phyloP scores from a whole-genome alignment of 2,329 filamentous ascomycete species.

The Apiospora saccharicola region DNA sequence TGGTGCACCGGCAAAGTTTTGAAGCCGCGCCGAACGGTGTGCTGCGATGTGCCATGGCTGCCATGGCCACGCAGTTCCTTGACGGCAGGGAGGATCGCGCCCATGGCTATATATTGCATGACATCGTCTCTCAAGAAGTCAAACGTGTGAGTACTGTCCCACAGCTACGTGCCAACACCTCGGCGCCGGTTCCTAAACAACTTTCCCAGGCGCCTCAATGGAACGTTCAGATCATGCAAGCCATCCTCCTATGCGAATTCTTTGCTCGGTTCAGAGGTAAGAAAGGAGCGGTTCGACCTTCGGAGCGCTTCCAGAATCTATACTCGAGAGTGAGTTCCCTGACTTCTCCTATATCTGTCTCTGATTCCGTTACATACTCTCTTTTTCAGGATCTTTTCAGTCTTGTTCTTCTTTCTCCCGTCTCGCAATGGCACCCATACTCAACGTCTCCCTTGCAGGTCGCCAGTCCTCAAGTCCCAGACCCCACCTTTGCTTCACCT shows the following conservation, averaged over 20 bases:
- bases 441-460: constrained; percentile 50
- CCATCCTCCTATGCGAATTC: constrained; percentile 62
- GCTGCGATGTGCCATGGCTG: constrained; percentile 63
- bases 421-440: constrained; percentile 41
- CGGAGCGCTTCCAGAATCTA: constrained; percentile 57
- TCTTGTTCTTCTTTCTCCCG: constrained; percentile 43
- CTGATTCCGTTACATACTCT: constrained; percentile 42
- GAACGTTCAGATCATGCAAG: constrained; percentile 59
- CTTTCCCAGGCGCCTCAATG: constrained; percentile 53
- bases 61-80: constrained; percentile 61
- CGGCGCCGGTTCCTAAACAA: constrained; percentile 14
- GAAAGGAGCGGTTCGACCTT: constrained; percentile 55
- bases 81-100: constrained; percentile 56
- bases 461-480: constrained; percentile 43
- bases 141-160: constrained; percentile 54
- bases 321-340: constrained; percentile 61
- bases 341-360: constrained; percentile 42
- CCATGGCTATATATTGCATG: constrained; percentile 58
- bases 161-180: background rate
- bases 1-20: constrained; percentile 57
- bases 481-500: constrained; percentile 26
- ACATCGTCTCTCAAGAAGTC: constrained; percentile 57
- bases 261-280: constrained; percentile 63
- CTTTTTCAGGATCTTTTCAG: constrained; percentile 43
- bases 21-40: constrained; percentile 53